A percentile compares a stretch with the other conserved stretches of the same genome.
Conservation (phyloP, 2,329 filamentous ascomycete species). For the Verticillium albo-atrum region DNA sequence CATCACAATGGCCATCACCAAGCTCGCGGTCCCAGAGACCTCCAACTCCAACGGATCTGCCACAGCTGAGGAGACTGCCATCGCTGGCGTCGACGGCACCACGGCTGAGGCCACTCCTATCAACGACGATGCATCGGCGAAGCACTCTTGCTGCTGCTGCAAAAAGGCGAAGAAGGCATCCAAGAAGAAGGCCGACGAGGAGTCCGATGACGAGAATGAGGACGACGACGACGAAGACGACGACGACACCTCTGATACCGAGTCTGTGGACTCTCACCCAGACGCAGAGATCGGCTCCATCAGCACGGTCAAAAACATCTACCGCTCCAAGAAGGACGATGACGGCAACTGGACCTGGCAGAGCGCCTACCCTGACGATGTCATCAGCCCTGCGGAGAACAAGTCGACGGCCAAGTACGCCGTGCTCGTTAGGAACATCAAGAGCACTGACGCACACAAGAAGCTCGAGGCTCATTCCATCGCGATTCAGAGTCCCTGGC, state of each 20-base stretch:
- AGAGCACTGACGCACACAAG: constrained; percentile 54
- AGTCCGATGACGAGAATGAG: neutral
- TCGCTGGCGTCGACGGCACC: neutral
- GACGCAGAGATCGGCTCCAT: constrained; percentile 24
- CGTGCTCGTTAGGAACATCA: constrained; percentile 53
- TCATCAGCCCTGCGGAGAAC: constrained; percentile 54
- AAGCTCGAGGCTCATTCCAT: constrained; percentile 58
- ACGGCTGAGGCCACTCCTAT: neutral
- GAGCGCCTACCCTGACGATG: constrained; percentile 48
- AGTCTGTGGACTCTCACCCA: neutral
- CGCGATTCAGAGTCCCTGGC: constrained; percentile 56
- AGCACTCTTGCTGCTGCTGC: neutral
- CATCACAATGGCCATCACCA: neutral
- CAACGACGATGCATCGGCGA: neutral
- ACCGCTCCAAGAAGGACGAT: constrained; percentile 37
- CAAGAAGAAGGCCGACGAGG: neutral
- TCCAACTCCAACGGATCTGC: neutral
- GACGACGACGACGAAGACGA: neutral
- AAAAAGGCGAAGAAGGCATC: neutral
- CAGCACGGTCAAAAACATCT: constrained; percentile 35
- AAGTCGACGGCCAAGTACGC: constrained; percentile 58
- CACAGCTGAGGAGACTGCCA: neutral
- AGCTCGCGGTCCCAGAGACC: neutral
- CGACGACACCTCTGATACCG: neutral
- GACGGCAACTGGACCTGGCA: constrained; percentile 50